These are phyloP conservation scores for Aspergillus biplanus DNA, from an alignment of 495 filamentous ascomycete genomes.

Conservation along the genomic window DNA sequence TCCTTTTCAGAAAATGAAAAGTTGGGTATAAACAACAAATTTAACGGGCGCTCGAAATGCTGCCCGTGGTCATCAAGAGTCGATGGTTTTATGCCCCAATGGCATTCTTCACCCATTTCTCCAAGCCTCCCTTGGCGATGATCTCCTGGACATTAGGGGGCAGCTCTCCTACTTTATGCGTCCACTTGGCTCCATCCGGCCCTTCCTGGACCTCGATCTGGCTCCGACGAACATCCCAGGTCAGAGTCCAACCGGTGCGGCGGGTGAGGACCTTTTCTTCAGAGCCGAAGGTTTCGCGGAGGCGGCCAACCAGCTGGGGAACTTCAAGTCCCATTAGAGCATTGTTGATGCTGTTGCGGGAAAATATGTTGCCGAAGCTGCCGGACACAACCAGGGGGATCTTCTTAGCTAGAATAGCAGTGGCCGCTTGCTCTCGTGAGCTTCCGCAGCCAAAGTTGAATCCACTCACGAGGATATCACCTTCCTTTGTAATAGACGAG, in stretches of 20 bases:
- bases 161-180: conserved; percentile 79
- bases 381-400: conserved; percentile 85
- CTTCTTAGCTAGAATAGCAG: conserved; percentile 81
- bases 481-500: conserved; percentile 54
- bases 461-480: conserved; percentile 82
- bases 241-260: conserved; percentile 85
- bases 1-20: not conserved
- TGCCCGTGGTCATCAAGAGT: not conserved
- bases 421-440: conserved; percentile 87
- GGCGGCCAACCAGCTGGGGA: conserved; percentile 68
- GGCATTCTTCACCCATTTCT: conserved; percentile 81
- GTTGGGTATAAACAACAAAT: conserved; percentile 8
- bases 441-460: conserved; percentile 91
- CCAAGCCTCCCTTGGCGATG: conserved; percentile 73
- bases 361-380: conserved; percentile 89
- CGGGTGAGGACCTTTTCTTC: conserved; percentile 58
- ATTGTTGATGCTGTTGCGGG: conserved; percentile 90
- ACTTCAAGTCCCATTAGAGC: conserved; percentile 84
- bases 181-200: conserved; percentile 65
- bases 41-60: not conserved
- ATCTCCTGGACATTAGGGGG: conserved; percentile 91
- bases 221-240: conserved; percentile 80
- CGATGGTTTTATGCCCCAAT: conserved; percentile 37
- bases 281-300: conserved; percentile 64
- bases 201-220: conserved; percentile 74